Base-by-base conservation (phyloP, 306 rosid genomes). In the Rosa persica region DNA sequence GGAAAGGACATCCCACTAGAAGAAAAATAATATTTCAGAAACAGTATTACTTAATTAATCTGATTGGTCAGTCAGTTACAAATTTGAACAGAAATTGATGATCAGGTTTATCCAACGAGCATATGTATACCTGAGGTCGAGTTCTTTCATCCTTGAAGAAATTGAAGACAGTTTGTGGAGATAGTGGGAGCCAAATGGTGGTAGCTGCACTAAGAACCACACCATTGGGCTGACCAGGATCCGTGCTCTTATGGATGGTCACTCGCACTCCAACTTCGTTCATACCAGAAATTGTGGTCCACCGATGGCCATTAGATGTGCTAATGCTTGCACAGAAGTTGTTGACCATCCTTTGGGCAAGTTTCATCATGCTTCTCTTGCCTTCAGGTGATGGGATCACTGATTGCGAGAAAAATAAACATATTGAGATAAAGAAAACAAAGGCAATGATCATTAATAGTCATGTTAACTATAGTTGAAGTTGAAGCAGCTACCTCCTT, bases 1-100 rank as follows among this genome's bases (percentile, higher is more conserved):
- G 16, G 95, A 95, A 36, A 95, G 98, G 39, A 95, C 98, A 86
- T 95, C 98, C 98, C 98, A 95, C 98, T 94, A 62, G 20, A 73
- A 38, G 2, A 69, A 60, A n/a, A 39, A 48, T 8, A 34, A 36
- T 17, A 7, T 17, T 7, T 17, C 13, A 40, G 12, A 39, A 15
- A 40, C 1, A 64, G 19, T 15, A 64, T 16, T 16, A 64, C 44
- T 58, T 65, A n/a, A 40, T 27, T 65, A n/a, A 40, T 27, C 51
- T 5, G 12, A 10, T 49, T 69, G 4, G 13, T 71, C 70, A 66
- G 23, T 68, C 19, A 57, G 39, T n/a, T 62, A 48, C 48, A 11
- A 19, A 17, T 15, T 48, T 8, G n/a, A 23, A 15, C 47, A 52
- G 1, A 46, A 64, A 64, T 0, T 64, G 12, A 36, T 16, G 25